phyloP scores from a whole-genome alignment of 345 rosid genomes.

The Cardamine resedifolia region DNA sequence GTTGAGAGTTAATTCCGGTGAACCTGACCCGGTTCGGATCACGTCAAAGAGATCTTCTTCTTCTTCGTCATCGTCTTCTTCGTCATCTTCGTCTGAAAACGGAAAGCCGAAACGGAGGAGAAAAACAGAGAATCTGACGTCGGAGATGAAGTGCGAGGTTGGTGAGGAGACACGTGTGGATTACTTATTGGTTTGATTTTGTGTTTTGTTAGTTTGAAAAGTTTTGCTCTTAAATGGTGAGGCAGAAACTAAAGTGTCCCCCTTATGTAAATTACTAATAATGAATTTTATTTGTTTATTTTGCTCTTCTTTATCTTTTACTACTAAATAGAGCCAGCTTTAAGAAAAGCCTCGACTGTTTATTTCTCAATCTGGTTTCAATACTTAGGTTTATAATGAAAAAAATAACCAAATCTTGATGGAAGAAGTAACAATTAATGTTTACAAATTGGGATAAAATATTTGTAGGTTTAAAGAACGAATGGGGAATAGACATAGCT shows the following conservation, averaged over 20 bases:
- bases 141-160: constrained; percentile 33
- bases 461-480: not conserved
- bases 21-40: constrained; percentile 89
- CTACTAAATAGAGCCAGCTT: no score
- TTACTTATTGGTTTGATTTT: constrained; percentile 33
- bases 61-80: constrained; percentile 36
- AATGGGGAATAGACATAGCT: not conserved
- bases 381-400: no score
- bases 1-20: constrained; percentile 79
- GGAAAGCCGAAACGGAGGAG: constrained; percentile 64
- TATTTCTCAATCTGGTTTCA: no score
- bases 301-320: no score
- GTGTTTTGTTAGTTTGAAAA: not conserved
- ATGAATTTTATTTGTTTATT: not conserved
- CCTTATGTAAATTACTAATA: not conserved
- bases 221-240: not conserved
- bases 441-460: not conserved
- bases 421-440: not conserved
- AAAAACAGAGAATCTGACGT: constrained; percentile 35
- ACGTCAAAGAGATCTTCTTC: constrained; percentile 59
- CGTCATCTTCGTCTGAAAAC: constrained; percentile 43
- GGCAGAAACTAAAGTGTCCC: not conserved
- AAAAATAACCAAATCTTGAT: not conserved
- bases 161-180: constrained; percentile 36
- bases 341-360: not conserved